A percentile compares a stretch with the other conserved stretches of the same genome.
Conservation (phyloP, 2,329 filamentous ascomycete genomes). For the Aureobasidium sp. region DNA sequence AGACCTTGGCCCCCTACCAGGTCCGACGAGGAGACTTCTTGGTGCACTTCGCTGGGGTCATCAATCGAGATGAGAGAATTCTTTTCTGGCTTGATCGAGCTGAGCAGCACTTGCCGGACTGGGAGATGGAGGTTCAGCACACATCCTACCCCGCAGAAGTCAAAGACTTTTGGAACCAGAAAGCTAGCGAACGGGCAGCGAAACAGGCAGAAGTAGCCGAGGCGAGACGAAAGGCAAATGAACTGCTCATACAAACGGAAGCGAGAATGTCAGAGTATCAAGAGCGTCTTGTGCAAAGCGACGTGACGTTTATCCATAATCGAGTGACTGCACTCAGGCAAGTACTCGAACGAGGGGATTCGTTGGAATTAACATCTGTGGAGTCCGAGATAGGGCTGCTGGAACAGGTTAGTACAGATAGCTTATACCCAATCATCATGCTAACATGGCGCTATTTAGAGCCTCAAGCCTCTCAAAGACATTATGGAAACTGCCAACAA, state of each 20-base stretch:
- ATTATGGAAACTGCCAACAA: slow-evolving; percentile 21
- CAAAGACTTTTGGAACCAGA: slow-evolving; percentile 27
- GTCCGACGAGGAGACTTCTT: slow-evolving; percentile 33
- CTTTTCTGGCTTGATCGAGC: slow-evolving; percentile 29
- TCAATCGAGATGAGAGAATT: slow-evolving; percentile 27
- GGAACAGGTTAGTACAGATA: slow-evolving; percentile 14
- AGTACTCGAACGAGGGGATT: slow-evolving; percentile 16
- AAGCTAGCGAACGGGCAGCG: slow-evolving; percentile 10
- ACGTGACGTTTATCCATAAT: slow-evolving; percentile 21
- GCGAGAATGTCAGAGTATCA: slow-evolving; percentile 20
- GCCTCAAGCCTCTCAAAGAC: slow-evolving; percentile 18
- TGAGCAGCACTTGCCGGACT: slow-evolving; percentile 30
- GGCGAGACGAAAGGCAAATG: slow-evolving; percentile 17
- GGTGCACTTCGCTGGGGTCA: slow-evolving; percentile 35
- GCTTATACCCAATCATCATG: background rate
- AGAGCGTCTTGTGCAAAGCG: slow-evolving; percentile 19
- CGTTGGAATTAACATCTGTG: slow-evolving; percentile 17
- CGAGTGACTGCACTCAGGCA: slow-evolving; percentile 20
- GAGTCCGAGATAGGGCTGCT: slow-evolving; percentile 16
- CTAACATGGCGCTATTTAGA: slow-evolving; percentile 7
- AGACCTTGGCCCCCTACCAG: slow-evolving; percentile 27
- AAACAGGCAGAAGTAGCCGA: slow-evolving; percentile 13
- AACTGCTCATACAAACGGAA: slow-evolving; percentile 19
- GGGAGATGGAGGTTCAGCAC: slow-evolving; percentile 29
- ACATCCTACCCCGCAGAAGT: slow-evolving; percentile 29